These are phyloP conservation scores for Excoecaria agallocha DNA, from an alignment of 345 rosid species.

Conservation along the genomic window DNA sequence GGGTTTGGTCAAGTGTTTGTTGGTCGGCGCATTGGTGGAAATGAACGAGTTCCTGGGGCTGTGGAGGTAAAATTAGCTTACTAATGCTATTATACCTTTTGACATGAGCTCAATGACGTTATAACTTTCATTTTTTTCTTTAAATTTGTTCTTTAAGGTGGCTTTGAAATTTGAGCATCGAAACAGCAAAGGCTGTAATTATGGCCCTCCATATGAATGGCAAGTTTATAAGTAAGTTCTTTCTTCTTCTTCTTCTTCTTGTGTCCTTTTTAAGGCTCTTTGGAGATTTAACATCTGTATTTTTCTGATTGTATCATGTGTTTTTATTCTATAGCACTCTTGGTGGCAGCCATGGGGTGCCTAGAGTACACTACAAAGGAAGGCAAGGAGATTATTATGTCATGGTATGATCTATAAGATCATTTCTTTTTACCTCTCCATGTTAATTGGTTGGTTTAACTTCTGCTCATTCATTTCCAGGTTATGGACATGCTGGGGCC, in stretches of 20 bases:
- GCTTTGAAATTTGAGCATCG: conserved; percentile 38
- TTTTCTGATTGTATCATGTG: conserved; percentile 2
- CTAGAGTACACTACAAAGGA: conserved; percentile 35
- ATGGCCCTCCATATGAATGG: conserved; percentile 41
- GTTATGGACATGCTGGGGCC: conserved; percentile 40
- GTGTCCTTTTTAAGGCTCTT: conserved; percentile 4
- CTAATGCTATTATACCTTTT: background rate
- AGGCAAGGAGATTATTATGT: conserved; percentile 35
- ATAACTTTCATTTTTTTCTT: background rate
- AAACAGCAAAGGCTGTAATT: conserved; percentile 38
- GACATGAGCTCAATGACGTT: background rate
- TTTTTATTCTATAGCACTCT: conserved; percentile 57
- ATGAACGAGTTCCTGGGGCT: conserved; percentile 61
- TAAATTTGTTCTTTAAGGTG: conserved; percentile 18
- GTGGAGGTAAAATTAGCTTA: conserved; percentile 55
- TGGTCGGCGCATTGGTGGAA: conserved; percentile 37
- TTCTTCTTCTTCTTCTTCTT: conserved; percentile 10
- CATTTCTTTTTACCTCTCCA: conserved; percentile 16
- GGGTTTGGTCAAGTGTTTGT: conserved; percentile 41
- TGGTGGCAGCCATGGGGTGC: conserved; percentile 57
- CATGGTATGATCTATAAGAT: conserved; percentile 27
- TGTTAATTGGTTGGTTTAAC: conserved; percentile 18
- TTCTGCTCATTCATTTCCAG: conserved; percentile 17
- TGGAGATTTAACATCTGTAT: background rate
- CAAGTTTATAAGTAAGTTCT: conserved; percentile 32